phyloP scores from a whole-genome alignment of 345 rosid species.

The Murraya koenigii region DNA sequence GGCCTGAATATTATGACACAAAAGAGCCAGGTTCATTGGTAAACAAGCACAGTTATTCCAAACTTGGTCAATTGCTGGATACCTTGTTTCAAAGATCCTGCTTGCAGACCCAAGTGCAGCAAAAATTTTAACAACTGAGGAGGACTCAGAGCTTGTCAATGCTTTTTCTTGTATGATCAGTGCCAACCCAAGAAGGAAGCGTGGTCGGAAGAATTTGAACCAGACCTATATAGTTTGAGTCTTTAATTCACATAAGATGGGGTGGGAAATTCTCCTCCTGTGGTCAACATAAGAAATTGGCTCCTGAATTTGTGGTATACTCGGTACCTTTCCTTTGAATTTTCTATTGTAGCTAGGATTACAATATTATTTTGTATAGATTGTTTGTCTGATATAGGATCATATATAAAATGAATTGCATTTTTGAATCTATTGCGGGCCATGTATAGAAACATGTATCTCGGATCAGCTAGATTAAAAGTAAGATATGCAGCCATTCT shows the following conservation, averaged over 20 bases:
- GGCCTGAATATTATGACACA: constrained; percentile 63
- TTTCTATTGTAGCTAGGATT: neutral
- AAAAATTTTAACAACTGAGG: constrained; percentile 42
- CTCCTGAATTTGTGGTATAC: neutral
- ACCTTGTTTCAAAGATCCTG: constrained; percentile 49
- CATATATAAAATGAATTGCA: neutral
- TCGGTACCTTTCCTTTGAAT: neutral
- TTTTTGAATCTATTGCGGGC: neutral
- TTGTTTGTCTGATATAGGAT: constrained; percentile 15
- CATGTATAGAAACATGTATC: neutral
- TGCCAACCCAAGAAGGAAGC: constrained; percentile 52
- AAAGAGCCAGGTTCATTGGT: constrained; percentile 46
- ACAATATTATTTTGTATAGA: constrained; percentile 9
- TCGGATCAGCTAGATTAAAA: neutral
- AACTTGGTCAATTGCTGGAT: constrained; percentile 59
- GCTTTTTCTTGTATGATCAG: constrained; percentile 56
- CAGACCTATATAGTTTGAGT: constrained; percentile 46
- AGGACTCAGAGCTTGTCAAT: constrained; percentile 45
- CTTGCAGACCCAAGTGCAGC: constrained; percentile 43
- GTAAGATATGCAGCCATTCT: neutral
- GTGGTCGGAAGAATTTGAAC: constrained; percentile 33
- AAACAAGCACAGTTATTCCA: constrained; percentile 44
- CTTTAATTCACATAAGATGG: neutral
- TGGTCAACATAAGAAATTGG: neutral
- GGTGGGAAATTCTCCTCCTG: neutral